Evolutionary conservation across 495 filamentous ascomycete species (phyloP), one percentile per base, ranked within the genome.

Genomic region (Platismatia glauca): DNA sequence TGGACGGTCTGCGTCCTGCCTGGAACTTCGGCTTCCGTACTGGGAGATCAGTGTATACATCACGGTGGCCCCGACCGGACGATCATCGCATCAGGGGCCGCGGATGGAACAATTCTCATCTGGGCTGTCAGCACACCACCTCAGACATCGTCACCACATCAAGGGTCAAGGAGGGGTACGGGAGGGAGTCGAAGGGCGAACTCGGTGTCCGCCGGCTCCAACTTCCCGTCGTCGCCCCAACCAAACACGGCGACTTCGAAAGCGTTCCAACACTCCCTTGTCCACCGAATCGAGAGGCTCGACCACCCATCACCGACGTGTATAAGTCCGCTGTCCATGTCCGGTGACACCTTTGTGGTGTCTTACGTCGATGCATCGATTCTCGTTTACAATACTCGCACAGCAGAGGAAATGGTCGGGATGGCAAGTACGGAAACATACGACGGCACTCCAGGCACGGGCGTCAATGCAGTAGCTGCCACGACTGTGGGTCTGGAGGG

Each of bases 61-160:
- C 87, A 86, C 65, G 92, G 91, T 39, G 85, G 85, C 3, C 76
- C 87, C 2, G 94, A 97, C 69, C 83, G 91, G 1, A 87, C 97
- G 39, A 73, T 98, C 22, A 79, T 98, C n/a, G 94, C 87, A 3
- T 95, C 90, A 20, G 94, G 95, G 33, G 86, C 88, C 6, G 91
- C 95, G 15, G 94, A 98, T 74, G 95, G 94, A 18, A 87, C 84
- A 13, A 86, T 98, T 29, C 88, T 95, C 71, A 83, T 98, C 48
- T 98, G 94, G 94, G 89, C 91, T 31, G 85, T 97, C 58, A 95
- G 89, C 70, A 84, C 89, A n/a, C 93, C 94, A 24, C 91, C 93
- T 13, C 88, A 92, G 66, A 75, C 89, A 29, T 84, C 86, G 1
- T 89, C 90, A 15, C 86, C 90, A n/a, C 87, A 90, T 68, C 81